A percentile compares a stretch with the other conserved stretches of the same genome.
Conservation (phyloP, 2,329 filamentous ascomycete genomes). For the Metarhizium humberi region DNA sequence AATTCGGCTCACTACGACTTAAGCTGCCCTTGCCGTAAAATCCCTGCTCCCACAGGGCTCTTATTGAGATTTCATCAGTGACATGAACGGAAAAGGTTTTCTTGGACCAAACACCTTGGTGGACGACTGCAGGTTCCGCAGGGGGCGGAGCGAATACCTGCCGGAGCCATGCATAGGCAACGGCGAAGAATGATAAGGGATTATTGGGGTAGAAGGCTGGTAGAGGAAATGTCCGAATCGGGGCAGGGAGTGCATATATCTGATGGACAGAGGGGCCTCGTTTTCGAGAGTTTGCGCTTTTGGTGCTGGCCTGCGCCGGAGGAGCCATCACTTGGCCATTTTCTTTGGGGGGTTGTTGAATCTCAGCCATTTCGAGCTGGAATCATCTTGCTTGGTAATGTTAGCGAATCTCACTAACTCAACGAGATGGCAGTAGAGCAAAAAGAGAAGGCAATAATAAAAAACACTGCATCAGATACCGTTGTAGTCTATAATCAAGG, state of each 20-base stretch:
- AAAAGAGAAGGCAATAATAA: constrained; percentile 9
- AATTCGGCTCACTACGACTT: constrained; percentile 90
- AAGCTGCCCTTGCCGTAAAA: constrained; percentile 94
- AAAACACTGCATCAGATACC: constrained; percentile 68
- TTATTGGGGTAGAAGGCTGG: constrained; percentile 88
- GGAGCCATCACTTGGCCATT: constrained; percentile 8
- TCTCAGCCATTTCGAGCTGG: constrained; percentile 33
- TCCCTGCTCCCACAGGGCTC: constrained; percentile 87
- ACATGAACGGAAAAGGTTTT: constrained; percentile 79
- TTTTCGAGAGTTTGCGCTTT: constrained; percentile 15
- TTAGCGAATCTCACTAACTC: background rate
- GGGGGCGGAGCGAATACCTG: constrained; percentile 61
- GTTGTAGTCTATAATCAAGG: constrained; percentile 82
- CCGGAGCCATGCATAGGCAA: constrained; percentile 67
- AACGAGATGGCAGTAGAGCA: background rate
- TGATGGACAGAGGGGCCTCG: constrained; percentile 46
- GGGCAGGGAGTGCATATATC: constrained; percentile 74
- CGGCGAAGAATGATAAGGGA: constrained; percentile 75
- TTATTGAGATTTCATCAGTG: constrained; percentile 63
- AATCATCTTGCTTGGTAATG: constrained; percentile 36
- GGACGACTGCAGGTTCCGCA: constrained; percentile 53
- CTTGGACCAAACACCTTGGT: constrained; percentile 71
- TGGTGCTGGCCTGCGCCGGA: constrained; percentile 8
- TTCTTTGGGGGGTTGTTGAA: constrained; percentile 15
- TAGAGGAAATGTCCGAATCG: constrained; percentile 72